Evolutionary conservation across 441 rosid species (phyloP), one percentile per base, ranked within the genome.

Genomic region (Populus hybrid): DNA sequence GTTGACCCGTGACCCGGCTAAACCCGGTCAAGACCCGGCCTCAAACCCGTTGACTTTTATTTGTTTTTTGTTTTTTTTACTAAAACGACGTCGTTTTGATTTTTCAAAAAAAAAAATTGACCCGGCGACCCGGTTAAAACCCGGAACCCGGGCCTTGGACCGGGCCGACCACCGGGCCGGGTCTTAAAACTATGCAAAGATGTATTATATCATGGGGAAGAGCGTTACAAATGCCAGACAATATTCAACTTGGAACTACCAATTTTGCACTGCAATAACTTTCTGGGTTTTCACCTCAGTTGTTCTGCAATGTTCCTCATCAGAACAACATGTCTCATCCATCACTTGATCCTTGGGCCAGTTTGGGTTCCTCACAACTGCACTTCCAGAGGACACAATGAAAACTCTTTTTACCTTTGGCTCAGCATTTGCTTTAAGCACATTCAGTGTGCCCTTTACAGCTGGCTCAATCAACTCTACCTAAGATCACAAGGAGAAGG

Each of bases 261-360:
- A 61, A 18, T 16, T 20, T 24, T 12, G 9, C 8, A 67, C 10
- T 7, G 14, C 21, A 3, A 61, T 28, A 70, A 9, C 23, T 9
- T 8, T 50, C 9, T 57, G 10, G 20, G 77, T 74, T 28, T 36
- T 32, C 81, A 88, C 97, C 81, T 86, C 68, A n/a, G 89, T 87
- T 66, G 83, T 67, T 73, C 78, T 83, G 85, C 92, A 91, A 75
- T 81, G 88, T 32, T 94, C 92, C 82, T 78, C 77, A 74, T 90
- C 90, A 28, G 95, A 91, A 93, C 94, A 92, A 80, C 90, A 86
- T 5, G 82, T 40, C 85, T 92, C 95, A 77, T 90, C 94, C 85
- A 80, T 80, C 3, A 85, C 82, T 78, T 73, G 81, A 76, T 67
- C 80, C 79, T 82, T 81, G 1, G 97, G 88, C 93, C 90, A 92